These are phyloP conservation scores for Rosa chinensis DNA, from an alignment of 306 rosid species.

Conservation along the genomic window DNA sequence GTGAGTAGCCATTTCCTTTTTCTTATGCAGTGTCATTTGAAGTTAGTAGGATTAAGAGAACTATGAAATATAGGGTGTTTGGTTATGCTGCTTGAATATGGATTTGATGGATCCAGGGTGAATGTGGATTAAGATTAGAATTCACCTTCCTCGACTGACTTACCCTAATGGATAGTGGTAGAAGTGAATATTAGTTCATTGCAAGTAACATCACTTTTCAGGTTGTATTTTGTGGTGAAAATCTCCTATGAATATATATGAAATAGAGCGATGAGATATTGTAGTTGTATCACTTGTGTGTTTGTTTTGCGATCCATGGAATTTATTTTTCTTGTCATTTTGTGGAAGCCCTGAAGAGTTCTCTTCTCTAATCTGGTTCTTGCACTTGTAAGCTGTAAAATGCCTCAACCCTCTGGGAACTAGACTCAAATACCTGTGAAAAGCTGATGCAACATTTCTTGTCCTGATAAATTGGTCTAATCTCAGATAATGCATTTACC, in stretches of 20 bases:
- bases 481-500: neutral
- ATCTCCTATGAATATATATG: neutral
- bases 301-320: neutral
- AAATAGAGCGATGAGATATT: constrained; percentile 1
- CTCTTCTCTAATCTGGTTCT: neutral
- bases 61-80: neutral
- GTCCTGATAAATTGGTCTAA: neutral
- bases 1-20: neutral
- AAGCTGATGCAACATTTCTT: neutral
- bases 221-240: constrained; percentile 13
- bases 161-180: constrained; percentile 13
- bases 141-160: constrained; percentile 21
- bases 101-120: neutral
- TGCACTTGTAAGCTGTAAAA: neutral
- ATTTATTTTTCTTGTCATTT: neutral
- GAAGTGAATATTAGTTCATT: neutral
- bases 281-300: neutral
- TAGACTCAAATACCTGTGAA: neutral
- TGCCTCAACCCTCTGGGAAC: neutral
- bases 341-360: neutral
- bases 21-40: neutral
- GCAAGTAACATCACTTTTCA: constrained; percentile 14
- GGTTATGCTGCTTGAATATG: neutral
- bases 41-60: neutral
- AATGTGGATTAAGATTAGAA: constrained; percentile 7